A percentile compares a stretch with the other conserved stretches of the same genome.
Evolutionary conservation across 768 basidiomycete genomes (phyloP).

Genomic region (Boletales sp.): DNA sequence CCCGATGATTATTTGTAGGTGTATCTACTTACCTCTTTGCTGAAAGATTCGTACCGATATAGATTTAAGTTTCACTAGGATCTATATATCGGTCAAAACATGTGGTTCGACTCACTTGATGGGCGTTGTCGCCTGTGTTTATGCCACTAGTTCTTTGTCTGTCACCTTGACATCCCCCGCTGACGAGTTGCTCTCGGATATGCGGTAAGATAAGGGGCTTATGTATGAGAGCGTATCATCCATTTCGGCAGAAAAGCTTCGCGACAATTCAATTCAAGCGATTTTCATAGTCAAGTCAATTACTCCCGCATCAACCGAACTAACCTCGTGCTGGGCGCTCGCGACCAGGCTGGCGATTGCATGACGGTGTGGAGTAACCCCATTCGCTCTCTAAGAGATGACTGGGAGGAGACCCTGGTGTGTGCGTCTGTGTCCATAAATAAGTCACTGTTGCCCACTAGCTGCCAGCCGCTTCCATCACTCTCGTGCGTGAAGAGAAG

Average conservation of each 20-base stretch:
- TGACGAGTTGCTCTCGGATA: too few species aligned
- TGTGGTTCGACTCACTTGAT: too few species aligned
- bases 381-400: not conserved
- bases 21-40: too few species aligned
- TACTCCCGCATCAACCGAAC: not conserved
- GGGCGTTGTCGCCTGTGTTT: too few species aligned
- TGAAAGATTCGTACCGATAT: too few species aligned
- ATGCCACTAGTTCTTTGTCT: too few species aligned
- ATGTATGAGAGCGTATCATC: not conserved
- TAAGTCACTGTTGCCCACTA: not conserved
- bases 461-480: not conserved
- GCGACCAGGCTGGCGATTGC: not conserved
- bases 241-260: not conserved
- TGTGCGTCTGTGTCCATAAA: not conserved
- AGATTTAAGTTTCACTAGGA: too few species aligned
- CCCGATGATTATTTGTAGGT: too few species aligned
- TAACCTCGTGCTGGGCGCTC: not conserved
- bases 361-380: not conserved
- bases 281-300: not conserved
- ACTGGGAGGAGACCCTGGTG: not conserved
- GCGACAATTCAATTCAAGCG: not conserved
- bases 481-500: not conserved
- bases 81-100: too few species aligned
- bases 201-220: too few species aligned
- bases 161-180: too few species aligned